Evolutionary conservation across 176 grass and related monocot species (phyloP).

Genomic region (Triticum aestivum): DNA sequence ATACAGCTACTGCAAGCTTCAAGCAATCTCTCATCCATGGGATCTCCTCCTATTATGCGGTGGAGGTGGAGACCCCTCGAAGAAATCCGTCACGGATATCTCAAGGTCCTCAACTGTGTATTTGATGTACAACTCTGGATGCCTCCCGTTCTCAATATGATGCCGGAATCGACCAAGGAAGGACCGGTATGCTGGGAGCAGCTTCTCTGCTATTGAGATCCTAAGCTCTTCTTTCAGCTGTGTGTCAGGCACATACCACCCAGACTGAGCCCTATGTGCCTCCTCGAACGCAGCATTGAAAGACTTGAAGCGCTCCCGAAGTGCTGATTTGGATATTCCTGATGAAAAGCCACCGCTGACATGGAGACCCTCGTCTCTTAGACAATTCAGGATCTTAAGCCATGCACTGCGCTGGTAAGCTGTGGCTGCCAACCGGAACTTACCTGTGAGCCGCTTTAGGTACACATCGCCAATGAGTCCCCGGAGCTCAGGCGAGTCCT

Average conservation of each 20-base stretch:
- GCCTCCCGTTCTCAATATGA: slow-evolving; percentile 82
- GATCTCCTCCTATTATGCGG: slow-evolving; percentile 59
- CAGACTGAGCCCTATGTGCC: slow-evolving; percentile 63
- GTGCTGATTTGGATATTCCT: slow-evolving; percentile 69
- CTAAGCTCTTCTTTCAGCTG: slow-evolving; percentile 89
- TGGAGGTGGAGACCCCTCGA: slow-evolving; percentile 55
- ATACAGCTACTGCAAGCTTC: not conserved
- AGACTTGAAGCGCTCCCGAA: slow-evolving; percentile 80
- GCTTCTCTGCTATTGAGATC: slow-evolving; percentile 81
- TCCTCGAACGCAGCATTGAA: slow-evolving; percentile 91
- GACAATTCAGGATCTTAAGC: slow-evolving; percentile 72
- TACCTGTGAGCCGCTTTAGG: slow-evolving; percentile 59
- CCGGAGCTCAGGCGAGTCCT: slow-evolving; percentile 65
- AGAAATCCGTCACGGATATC: slow-evolving; percentile 61
- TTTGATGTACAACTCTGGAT: slow-evolving; percentile 88
- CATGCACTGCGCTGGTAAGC: slow-evolving; percentile 78
- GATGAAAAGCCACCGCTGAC: slow-evolving; percentile 81
- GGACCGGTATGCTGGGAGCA: slow-evolving; percentile 87
- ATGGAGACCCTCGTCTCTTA: slow-evolving; percentile 89
- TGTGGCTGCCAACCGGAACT: slow-evolving; percentile 58
- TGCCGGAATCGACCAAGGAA: slow-evolving; percentile 85
- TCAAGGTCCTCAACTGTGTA: slow-evolving; percentile 93
- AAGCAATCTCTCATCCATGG: slow-evolving; percentile 39
- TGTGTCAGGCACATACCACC: slow-evolving; percentile 76
- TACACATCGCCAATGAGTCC: slow-evolving; percentile 69